A percentile compares a stretch with the other conserved stretches of the same genome.
phyloP scores from a whole-genome alignment of 768 basidiomycete genomes.

The Amanita rimosa region DNA sequence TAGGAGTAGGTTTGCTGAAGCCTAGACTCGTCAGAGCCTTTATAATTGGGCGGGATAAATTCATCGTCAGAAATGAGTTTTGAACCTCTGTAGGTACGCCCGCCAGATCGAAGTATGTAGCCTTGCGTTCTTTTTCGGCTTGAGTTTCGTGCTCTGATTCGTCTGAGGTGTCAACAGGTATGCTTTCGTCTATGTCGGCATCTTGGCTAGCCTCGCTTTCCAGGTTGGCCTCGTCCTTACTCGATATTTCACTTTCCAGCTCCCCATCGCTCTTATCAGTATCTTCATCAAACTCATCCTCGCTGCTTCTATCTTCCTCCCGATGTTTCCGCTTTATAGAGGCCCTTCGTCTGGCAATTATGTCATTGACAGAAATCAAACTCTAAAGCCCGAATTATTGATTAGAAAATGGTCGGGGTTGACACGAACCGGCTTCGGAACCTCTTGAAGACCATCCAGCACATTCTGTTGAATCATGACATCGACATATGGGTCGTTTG shows the following conservation, averaged over 20 bases:
- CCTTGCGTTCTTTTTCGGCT: conserved; percentile 67
- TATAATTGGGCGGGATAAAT: conserved; percentile 87
- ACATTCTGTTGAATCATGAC: conserved; percentile 29
- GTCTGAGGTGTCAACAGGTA: conserved; percentile 14
- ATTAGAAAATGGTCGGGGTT: not conserved
- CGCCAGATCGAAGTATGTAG: conserved; percentile 76
- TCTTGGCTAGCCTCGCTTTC: conserved; percentile 26
- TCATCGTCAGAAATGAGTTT: conserved; percentile 84
- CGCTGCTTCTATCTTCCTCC: conserved; percentile 26
- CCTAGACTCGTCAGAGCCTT: conserved; percentile 80
- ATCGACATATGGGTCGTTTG: conserved; percentile 58
- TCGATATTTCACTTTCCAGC: conserved; percentile 19
- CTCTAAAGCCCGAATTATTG: conserved; percentile 25
- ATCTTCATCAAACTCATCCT: conserved; percentile 21
- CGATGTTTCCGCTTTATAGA: conserved; percentile 55
- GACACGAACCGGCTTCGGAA: conserved; percentile 46
- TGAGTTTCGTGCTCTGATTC: conserved; percentile 46
- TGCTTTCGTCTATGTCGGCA: conserved; percentile 16
- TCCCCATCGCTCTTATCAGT: conserved; percentile 16
- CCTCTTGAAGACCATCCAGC: conserved; percentile 46
- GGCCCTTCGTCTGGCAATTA: conserved; percentile 65
- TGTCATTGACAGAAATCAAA: conserved; percentile 86
- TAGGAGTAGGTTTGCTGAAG: conserved; percentile 84
- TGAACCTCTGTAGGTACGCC: conserved; percentile 39
- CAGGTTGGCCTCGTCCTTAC: not conserved